Conservation (phyloP, 1,284 basidiomycete species). For the Apiotrichum domesticum region DNA sequence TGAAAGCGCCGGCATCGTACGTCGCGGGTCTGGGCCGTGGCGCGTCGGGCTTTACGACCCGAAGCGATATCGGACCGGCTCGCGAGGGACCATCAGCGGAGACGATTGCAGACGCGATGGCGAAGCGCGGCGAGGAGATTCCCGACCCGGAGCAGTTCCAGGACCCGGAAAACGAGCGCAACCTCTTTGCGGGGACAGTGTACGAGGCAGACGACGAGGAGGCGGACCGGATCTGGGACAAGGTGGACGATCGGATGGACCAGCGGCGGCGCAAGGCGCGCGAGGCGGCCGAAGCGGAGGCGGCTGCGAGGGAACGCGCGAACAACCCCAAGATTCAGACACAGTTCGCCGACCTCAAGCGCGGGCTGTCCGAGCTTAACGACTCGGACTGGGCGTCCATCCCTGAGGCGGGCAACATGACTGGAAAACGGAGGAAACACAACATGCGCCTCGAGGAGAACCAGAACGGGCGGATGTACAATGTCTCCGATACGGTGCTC, state of each 20-base stretch:
- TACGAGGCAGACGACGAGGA: conserved; percentile 98
- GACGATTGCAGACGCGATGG: conserved; percentile 75
- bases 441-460: conserved; percentile 59
- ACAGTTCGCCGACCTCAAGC: conserved; percentile 89
- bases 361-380: conserved; percentile 75
- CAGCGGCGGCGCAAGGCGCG: conserved; percentile 69
- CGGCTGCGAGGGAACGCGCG: conserved; percentile 41
- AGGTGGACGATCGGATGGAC: conserved; percentile 86
- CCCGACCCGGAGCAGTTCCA: conserved; percentile 78
- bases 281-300: conserved; percentile 44
- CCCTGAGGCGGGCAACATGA: conserved; percentile 93
- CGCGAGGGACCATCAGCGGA: conserved; percentile 88
- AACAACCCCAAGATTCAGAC: conserved; percentile 49
- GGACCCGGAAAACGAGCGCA: conserved; percentile 95
- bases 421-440: conserved; percentile 80
- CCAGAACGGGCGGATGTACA: conserved; percentile 61
- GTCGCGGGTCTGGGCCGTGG: conserved; percentile 95
- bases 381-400: conserved; percentile 92
- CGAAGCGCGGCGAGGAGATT: conserved; percentile 78
- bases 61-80: conserved; percentile 97
- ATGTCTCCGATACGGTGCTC: conserved; percentile 82
- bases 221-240: conserved; percentile 89
- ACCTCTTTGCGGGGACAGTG: conserved; percentile 88
- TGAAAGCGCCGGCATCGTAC: conserved; percentile 83
- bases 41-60: conserved; percentile 96